These are phyloP conservation scores for Eremothecium sinecaudum DNA, from an alignment of 1,139 yeast species.

Conservation along the genomic window DNA sequence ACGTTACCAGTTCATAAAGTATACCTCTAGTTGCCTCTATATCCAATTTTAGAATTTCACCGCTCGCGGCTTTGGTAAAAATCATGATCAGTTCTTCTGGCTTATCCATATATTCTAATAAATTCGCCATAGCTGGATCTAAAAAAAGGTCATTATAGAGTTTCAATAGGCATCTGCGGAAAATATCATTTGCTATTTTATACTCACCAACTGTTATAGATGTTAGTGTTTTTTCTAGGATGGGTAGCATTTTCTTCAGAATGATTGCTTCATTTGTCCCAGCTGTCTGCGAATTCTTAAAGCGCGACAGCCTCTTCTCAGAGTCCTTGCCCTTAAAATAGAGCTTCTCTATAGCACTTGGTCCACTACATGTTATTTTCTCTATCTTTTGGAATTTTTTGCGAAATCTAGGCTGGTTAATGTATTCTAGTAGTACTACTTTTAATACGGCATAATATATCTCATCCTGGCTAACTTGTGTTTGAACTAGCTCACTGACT, in stretches of 20 bases:
- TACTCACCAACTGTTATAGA: slow-evolving; percentile 43
- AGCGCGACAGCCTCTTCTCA: slow-evolving; percentile 6
- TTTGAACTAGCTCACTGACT: slow-evolving; percentile 2
- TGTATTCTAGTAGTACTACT: slow-evolving; percentile 45
- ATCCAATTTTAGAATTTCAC: slow-evolving; percentile 49
- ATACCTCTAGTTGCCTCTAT: slow-evolving; percentile 37
- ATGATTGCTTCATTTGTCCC: slow-evolving; percentile 7
- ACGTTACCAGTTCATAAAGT: slow-evolving; percentile 47
- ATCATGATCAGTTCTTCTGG: slow-evolving; percentile 59
- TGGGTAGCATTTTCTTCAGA: slow-evolving; percentile 42
- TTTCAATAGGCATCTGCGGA: slow-evolving; percentile 43
- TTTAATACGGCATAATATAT: slow-evolving; percentile 31
- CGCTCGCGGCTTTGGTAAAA: slow-evolving; percentile 56
- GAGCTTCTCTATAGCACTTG: slow-evolving; percentile 8
- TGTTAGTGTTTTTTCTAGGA: slow-evolving; percentile 42
- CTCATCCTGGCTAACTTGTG: slow-evolving; percentile 1
- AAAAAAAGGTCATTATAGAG: slow-evolving; percentile 51
- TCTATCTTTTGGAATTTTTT: slow-evolving; percentile 8
- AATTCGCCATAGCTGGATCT: slow-evolving; percentile 37
- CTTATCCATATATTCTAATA: slow-evolving; percentile 34
- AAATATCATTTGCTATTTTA: slow-evolving; percentile 27
- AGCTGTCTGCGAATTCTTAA: slow-evolving; percentile 1
- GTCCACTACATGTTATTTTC: slow-evolving; percentile 8
- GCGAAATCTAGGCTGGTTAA: slow-evolving; percentile 50
- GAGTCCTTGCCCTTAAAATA: slow-evolving; percentile 3